Percentiles rank a stretch among this genome's conserved stretches.
These are phyloP conservation scores for Trypethelium eluteriae DNA, from an alignment of 495 filamentous ascomycete species.

Conservation along the genomic window DNA sequence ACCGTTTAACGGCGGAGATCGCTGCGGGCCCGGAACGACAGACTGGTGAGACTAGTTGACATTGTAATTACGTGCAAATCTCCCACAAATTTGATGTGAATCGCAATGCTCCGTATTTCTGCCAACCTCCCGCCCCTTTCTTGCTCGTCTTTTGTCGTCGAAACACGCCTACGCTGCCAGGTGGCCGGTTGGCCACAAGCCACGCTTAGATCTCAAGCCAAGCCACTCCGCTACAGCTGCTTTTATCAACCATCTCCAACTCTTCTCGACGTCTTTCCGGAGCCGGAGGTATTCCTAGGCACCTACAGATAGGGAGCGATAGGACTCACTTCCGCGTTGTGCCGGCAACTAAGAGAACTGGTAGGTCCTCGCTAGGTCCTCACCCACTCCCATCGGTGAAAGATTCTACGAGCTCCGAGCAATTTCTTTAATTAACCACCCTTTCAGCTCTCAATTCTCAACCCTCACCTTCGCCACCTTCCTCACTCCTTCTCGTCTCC, in stretches of 20 bases:
- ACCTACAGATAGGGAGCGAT: not conserved
- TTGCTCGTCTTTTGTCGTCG: not conserved
- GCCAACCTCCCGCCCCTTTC: not conserved
- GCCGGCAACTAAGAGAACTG: not conserved
- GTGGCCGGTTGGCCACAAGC: not conserved
- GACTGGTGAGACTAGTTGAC: not conserved
- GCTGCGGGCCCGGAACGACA: not conserved
- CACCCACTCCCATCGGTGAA: not conserved
- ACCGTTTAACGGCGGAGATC: not conserved
- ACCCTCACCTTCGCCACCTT: too few relatives aligned
- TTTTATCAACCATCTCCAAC: not conserved
- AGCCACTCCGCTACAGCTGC: not conserved
- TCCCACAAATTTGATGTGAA: not conserved
- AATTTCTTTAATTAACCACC: too few relatives aligned
- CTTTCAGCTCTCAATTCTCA: too few relatives aligned
- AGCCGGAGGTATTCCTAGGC: too few relatives aligned
- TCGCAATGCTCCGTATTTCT: not conserved
- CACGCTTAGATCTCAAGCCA: not conserved
- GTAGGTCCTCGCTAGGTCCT: not conserved
- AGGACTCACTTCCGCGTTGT: not conserved
- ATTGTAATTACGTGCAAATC: conserved; percentile 7
- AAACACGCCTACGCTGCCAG: not conserved
- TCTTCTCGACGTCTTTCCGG: too few relatives aligned
- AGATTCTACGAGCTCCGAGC: too few relatives aligned
- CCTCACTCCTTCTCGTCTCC: too few relatives aligned